These are phyloP conservation scores for Elaphomyces granulatus DNA, from an alignment of 495 filamentous ascomycete species.

Conservation along the genomic window DNA sequence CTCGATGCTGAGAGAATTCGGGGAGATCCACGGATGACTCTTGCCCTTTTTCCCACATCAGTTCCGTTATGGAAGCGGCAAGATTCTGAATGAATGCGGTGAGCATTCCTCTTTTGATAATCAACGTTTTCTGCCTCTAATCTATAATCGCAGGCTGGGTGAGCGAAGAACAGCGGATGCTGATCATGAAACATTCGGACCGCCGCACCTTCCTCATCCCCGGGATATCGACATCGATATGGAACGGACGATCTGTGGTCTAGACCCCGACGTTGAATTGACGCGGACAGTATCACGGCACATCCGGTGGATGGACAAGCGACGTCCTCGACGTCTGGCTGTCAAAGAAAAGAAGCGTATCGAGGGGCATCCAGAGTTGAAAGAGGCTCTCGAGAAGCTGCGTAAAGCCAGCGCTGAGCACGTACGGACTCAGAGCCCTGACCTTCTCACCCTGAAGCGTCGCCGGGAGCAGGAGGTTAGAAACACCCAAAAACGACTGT, in stretches of 20 bases:
- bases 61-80: slow-evolving; percentile 1
- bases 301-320: slow-evolving; percentile 4
- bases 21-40: slow-evolving; percentile 1
- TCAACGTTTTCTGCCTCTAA: too few relatives aligned
- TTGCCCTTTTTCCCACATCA: slow-evolving; percentile 2
- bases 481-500: slow-evolving; percentile 11
- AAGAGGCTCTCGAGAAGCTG: background rate
- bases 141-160: background rate
- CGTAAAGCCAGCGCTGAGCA: background rate
- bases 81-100: slow-evolving; percentile 2
- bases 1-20: background rate
- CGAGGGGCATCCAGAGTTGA: background rate
- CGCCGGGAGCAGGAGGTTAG: slow-evolving; percentile 1
- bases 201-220: slow-evolving; percentile 6
- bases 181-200: slow-evolving; percentile 1
- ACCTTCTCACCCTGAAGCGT: slow-evolving; percentile 6
- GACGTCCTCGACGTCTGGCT: background rate
- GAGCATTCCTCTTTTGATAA: too few relatives aligned
- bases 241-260: slow-evolving; percentile 3
- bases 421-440: slow-evolving; percentile 2
- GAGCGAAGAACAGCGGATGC: background rate
- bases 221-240: slow-evolving; percentile 1
- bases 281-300: slow-evolving; percentile 4
- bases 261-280: slow-evolving; percentile 5
- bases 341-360: background rate